Base-by-base conservation (phyloP, 768 basidiomycete species). In the Kwoniella europaea region DNA sequence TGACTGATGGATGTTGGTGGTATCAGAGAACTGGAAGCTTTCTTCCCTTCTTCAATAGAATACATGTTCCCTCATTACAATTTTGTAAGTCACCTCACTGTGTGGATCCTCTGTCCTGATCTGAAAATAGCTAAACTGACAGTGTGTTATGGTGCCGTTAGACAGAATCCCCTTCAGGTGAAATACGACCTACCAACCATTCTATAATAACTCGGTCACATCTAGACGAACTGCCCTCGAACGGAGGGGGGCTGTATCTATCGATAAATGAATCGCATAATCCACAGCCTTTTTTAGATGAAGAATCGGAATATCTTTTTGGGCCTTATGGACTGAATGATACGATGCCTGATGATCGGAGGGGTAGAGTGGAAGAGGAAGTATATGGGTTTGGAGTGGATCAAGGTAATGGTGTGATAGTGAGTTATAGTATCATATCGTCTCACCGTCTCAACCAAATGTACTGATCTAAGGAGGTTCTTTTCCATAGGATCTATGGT, bases 401-500 rank as follows among this genome's bases (percentile, higher is more conserved):
- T 58, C 65, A 72, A 46, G 76, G 72, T 10, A n/a, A 70, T 20
- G 80, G 75, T 0, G 65, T 79, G 2, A 71, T 79, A 1, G 80
- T 81, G 63, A 67, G 79, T n/a, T n/a, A n/a, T n/a, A n/a, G n/a
- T n/a, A n/a, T n/a, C n/a, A n/a, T n/a, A n/a, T n/a, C n/a, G n/a
- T n/a, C n/a, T n/a, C n/a, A n/a, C n/a, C n/a, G n/a, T n/a, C n/a
- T n/a, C n/a, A n/a, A n/a, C n/a, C n/a, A n/a, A n/a, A n/a, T n/a
- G n/a, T n/a, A n/a, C n/a, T n/a, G n/a, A n/a, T n/a, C n/a, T n/a
- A n/a, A n/a, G n/a, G n/a, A n/a, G n/a, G n/a, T n/a, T n/a, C n/a
- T n/a, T n/a, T n/a, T n/a, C n/a, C n/a, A n/a, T n/a, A n/a, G 79
- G 79, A 81, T 59, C 58, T 81, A 22, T 78, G 75, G 70, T 81